Conservation (phyloP, 2,329 filamentous ascomycete genomes). For the Ascochyta viciae-villosae region DNA sequence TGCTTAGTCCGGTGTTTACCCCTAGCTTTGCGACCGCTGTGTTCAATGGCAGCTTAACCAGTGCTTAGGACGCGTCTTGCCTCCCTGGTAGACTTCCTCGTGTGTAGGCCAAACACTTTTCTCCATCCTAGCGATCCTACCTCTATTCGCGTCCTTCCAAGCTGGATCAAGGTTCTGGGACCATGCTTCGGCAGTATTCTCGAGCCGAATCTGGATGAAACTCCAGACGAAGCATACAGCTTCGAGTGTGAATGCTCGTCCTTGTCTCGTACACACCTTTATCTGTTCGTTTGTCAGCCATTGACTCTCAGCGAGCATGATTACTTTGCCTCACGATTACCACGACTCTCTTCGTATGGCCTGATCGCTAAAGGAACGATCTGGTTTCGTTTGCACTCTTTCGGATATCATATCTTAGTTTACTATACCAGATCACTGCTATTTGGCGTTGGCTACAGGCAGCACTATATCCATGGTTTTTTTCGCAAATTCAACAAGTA, state of each 20-base stretch:
- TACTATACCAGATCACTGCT: conserved; percentile 23
- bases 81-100: neutral
- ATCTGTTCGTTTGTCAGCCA: conserved; percentile 11
- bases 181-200: neutral
- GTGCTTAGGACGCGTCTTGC: neutral
- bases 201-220: neutral
- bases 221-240: neutral
- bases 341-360: conserved; percentile 11
- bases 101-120: neutral
- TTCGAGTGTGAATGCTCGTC: neutral
- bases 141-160: neutral
- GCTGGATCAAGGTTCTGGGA: neutral
- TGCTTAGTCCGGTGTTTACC: neutral
- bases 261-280: neutral
- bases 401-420: conserved; percentile 13
- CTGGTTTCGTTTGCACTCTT: conserved; percentile 1
- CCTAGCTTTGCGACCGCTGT: neutral
- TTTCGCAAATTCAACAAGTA: conserved; percentile 11
- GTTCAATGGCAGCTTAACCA: neutral
- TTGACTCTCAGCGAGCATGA: conserved; percentile 13
- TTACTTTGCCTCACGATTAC: conserved; percentile 14
- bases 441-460: conserved; percentile 24
- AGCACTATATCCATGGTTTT: conserved; percentile 30
- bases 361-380: neutral
- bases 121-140: neutral